Evolutionary conservation across 1,139 yeast genomes (phyloP).

Genomic region (Pneumocystis murina): DNA sequence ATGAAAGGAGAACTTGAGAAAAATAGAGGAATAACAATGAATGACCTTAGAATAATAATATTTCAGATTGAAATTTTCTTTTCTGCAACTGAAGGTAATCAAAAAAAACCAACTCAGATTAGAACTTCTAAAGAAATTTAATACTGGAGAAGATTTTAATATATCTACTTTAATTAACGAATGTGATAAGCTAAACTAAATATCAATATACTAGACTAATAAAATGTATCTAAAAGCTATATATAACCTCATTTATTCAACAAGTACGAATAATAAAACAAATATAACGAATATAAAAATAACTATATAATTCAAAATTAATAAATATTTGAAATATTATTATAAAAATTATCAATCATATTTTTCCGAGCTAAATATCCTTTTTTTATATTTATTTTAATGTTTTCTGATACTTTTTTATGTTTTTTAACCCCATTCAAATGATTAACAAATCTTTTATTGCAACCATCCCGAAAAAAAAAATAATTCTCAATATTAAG

Average conservation of each 20-base stretch:
- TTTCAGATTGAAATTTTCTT: background rate
- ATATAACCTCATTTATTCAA: background rate
- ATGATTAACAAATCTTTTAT: background rate
- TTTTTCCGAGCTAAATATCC: background rate
- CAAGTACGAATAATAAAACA: background rate
- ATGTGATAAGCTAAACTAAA: background rate
- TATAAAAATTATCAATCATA: background rate
- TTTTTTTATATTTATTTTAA: background rate
- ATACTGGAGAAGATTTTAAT: background rate
- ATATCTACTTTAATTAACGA: background rate
- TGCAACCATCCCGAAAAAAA: background rate
- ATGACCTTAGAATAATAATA: background rate
- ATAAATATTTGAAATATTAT: background rate
- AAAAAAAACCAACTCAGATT: background rate
- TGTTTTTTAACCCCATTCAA: background rate
- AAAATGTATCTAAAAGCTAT: background rate
- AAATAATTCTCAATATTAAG: background rate
- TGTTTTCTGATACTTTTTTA: background rate
- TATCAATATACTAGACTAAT: background rate
- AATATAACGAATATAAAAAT: background rate
- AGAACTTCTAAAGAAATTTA: background rate
- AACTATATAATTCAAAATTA: background rate
- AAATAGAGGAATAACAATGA: constrained; percentile 29
- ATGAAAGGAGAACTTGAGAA: constrained; percentile 79
- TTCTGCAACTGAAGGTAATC: background rate